Conservation (phyloP, 2,329 filamentous ascomycete species). For the Tolypocladium amazonense region DNA sequence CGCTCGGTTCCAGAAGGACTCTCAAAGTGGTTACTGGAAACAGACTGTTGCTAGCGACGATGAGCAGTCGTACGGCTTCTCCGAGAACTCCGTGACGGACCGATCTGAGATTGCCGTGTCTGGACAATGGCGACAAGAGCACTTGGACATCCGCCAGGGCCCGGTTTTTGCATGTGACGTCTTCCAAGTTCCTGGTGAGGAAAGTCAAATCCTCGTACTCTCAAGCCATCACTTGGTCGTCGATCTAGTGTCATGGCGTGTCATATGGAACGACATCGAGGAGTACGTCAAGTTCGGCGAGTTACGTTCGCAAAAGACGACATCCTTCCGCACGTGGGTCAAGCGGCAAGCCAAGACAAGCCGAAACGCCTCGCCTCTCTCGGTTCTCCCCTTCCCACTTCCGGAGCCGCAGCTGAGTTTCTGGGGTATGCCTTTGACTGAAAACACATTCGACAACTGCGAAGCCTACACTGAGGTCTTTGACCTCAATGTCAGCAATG, state of each 20-base stretch:
- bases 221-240: conserved; percentile 11
- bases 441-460: conserved; percentile 5
- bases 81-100: not conserved
- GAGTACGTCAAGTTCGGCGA: conserved; percentile 2
- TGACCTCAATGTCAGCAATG: not conserved
- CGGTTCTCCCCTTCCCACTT: conserved; percentile 2
- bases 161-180: conserved; percentile 10
- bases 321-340: conserved; percentile 25
- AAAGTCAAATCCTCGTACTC: conserved; percentile 3
- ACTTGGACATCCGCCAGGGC: conserved; percentile 6
- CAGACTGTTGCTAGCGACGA: conserved; percentile 11
- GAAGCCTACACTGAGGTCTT: conserved; percentile 4
- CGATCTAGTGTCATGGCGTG: conserved; percentile 41
- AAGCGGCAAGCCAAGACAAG: not conserved
- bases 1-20: conserved; percentile 14
- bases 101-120: not conserved
- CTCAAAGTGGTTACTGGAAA: conserved; percentile 6
- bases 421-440: conserved; percentile 6
- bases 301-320: conserved; percentile 6
- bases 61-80: conserved; percentile 1
- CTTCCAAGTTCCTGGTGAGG: conserved; percentile 5
- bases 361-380: not conserved
- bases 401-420: conserved; percentile 7
- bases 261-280: conserved; percentile 8
- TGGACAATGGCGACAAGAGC: conserved; percentile 2